Evolutionary conservation across 257 asterid genomes (phyloP), one percentile per base, ranked within the genome.

Genomic region (Ilex asprella): DNA sequence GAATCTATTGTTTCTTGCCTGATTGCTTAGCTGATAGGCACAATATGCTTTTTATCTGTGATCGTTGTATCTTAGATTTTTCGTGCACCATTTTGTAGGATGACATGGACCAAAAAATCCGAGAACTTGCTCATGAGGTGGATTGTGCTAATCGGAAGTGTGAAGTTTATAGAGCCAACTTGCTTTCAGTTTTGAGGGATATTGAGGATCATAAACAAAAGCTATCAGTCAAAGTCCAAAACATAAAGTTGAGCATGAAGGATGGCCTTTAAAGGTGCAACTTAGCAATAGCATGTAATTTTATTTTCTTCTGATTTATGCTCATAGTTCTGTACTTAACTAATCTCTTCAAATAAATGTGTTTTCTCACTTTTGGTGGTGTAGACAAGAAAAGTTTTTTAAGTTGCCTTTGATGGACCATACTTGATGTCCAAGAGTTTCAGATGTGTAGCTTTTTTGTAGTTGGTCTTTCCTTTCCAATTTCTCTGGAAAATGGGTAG

Each of bases 181-280:
- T 93, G 65, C 75, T 89, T 11, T 74, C 95, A 10, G 88, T 89
- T 69, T 68, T 93, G 82, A 87, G 84, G 88, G 96, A 93, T 72
- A 72, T 93, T 52, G 97, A 93, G 68, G 96, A 78, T 70, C 96
- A 93, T 69, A 93, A 87, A 67, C 97, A 82, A 56, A 85, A 83
- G 31, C 66, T 93, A 32, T 84, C 96, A 10, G 53, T 85, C 63
- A 87, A 85, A 79, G 96, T 89, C 30, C 80, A 87, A 63, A 87
- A 75, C 75, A 79, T 87, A 58, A 87, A 89, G 81, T 84, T 85
- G 65, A 76, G 85, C 84, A 73, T 93, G 83, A 89, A 79, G 75
- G 89, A 82, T 58, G 83, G 78, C 55, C 70, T 80, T 61, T 83
- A 63, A 74, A 67, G 71, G 62, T 71, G 75, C 60, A 51, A 54